Conservation (phyloP, 1,284 basidiomycete genomes). For the Austropuccinia psidii region DNA sequence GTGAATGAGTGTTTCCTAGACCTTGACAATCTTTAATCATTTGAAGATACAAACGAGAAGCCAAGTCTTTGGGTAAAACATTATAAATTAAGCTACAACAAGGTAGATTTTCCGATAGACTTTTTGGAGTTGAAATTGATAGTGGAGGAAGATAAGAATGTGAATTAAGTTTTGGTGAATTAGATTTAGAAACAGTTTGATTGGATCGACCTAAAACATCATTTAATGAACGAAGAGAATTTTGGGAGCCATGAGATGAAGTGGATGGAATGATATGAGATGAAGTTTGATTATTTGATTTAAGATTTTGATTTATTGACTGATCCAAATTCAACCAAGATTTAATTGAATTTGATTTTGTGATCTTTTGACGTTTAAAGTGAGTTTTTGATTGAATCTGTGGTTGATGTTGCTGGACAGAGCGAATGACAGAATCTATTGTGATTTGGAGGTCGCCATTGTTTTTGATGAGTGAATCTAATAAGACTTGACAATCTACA, state of each 20-base stretch:
- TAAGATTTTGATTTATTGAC: no score
- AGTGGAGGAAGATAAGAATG: slow-evolving; percentile 7
- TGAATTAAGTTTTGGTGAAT: background rate
- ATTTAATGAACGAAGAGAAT: background rate
- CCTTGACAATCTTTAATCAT: slow-evolving; percentile 22
- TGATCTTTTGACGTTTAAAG: no score
- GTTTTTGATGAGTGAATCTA: background rate
- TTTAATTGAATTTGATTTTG: no score
- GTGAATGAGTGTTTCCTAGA: slow-evolving; percentile 4
- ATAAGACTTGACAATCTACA: background rate
- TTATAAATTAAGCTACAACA: slow-evolving; percentile 27
- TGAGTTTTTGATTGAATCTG: no score
- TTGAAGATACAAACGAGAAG: background rate
- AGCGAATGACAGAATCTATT: slow-evolving; percentile 9
- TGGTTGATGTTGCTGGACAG: no score
- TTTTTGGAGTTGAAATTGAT: slow-evolving; percentile 11
- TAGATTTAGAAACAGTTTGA: background rate
- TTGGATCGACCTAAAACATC: slow-evolving; percentile 20
- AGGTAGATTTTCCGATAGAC: slow-evolving; percentile 21
- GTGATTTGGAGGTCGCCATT: background rate
- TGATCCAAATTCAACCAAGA: no score
- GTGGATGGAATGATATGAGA: no score
- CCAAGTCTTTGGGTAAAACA: slow-evolving; percentile 25
- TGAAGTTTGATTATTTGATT: no score
- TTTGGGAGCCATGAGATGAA: no score